Conservation (phyloP, 2,329 filamentous ascomycete genomes). For the Aureobasidium sp. region DNA sequence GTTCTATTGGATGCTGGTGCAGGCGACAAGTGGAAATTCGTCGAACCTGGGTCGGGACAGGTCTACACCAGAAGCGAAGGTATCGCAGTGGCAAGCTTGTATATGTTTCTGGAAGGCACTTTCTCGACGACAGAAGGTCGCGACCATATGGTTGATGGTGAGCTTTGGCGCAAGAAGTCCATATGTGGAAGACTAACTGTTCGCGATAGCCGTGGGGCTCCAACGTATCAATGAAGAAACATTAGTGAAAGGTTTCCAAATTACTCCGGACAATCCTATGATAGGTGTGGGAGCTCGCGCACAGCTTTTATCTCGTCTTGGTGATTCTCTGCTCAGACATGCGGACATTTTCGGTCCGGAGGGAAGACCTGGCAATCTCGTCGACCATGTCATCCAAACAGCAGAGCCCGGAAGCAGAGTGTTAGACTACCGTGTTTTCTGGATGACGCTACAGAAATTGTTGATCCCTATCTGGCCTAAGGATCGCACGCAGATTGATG, state of each 20-base stretch:
- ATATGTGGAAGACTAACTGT: conserved; percentile 56
- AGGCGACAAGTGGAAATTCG: conserved; percentile 79
- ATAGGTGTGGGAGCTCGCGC: conserved; percentile 77
- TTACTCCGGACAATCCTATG: conserved; percentile 66
- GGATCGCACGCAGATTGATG: conserved; percentile 75
- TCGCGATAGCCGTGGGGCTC: conserved; percentile 48
- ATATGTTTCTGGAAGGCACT: conserved; percentile 79
- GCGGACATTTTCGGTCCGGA: conserved; percentile 71
- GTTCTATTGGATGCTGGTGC: conserved; percentile 77
- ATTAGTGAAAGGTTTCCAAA: conserved; percentile 72
- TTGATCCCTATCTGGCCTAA: conserved; percentile 78
- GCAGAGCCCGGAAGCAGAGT: conserved; percentile 71
- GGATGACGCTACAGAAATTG: conserved; percentile 78
- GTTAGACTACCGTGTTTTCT: conserved; percentile 74
- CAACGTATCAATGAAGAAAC: conserved; percentile 38
- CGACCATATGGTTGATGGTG: background rate
- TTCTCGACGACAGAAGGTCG: conserved; percentile 54
- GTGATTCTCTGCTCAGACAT: conserved; percentile 61
- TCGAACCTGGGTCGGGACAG: conserved; percentile 72
- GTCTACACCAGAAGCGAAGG: conserved; percentile 77
- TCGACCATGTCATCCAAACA: conserved; percentile 81
- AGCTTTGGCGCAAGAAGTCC: background rate
- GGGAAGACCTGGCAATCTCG: conserved; percentile 80
- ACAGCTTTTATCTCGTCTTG: conserved; percentile 63
- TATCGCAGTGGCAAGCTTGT: conserved; percentile 62